Evolutionary conservation across 1,284 basidiomycete genomes (phyloP).

Genomic region (Bondarzewia mesenterica): DNA sequence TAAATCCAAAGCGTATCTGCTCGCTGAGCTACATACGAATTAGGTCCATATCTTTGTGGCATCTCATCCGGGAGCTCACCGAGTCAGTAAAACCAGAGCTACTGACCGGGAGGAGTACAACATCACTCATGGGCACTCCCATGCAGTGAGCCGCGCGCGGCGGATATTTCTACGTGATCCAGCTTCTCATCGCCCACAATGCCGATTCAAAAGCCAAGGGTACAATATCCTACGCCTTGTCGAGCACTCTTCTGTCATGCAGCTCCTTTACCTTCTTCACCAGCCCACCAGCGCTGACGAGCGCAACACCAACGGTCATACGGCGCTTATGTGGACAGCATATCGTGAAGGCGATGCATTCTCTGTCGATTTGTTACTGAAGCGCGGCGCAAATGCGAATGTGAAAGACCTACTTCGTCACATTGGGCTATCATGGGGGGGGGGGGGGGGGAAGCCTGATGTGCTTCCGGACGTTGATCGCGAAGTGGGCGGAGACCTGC

Average conservation of each 20-base stretch:
- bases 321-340: slow-evolving; percentile 97
- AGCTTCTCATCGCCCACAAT: slow-evolving; percentile 80
- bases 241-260: slow-evolving; percentile 94
- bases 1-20: slow-evolving; percentile 3
- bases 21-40: neutral
- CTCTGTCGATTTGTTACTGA: slow-evolving; percentile 85
- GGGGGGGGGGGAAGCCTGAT: slow-evolving; percentile 81
- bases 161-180: slow-evolving; percentile 92
- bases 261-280: slow-evolving; percentile 86
- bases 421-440: slow-evolving; percentile 99
- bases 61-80: slow-evolving; percentile 69
- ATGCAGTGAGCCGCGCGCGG: slow-evolving; percentile 98
- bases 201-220: slow-evolving; percentile 91
- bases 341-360: slow-evolving; percentile 98
- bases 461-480: slow-evolving; percentile 80
- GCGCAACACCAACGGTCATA: slow-evolving; percentile 88
- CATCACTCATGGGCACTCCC: slow-evolving; percentile 94
- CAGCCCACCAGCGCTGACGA: slow-evolving; percentile 87
- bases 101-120: slow-evolving; percentile 85
- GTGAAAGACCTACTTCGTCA: slow-evolving; percentile 76
- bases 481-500: slow-evolving; percentile 77
- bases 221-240: slow-evolving; percentile 96
- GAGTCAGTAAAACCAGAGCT: slow-evolving; percentile 68
- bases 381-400: slow-evolving; percentile 78
- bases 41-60: slow-evolving; percentile 70